Base-by-base conservation (phyloP, 805 yeast genomes). In the Starmerella apis region DNA sequence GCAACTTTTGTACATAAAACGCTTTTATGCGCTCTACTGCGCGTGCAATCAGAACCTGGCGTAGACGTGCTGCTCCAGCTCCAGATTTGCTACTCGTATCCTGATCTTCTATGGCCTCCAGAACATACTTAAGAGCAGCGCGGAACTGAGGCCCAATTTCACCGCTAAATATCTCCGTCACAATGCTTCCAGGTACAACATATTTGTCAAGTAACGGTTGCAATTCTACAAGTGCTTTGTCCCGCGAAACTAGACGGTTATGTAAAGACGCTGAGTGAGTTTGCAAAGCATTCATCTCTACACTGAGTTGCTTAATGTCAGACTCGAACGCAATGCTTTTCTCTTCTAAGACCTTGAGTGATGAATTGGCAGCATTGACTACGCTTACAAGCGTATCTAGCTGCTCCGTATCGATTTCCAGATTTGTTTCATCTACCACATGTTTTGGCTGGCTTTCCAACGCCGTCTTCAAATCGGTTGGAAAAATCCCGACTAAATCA, bases 141-240 rank as follows among this genome's bases (percentile, higher is more conserved):
- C 67, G 80, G 95, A 95, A 87, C 9, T 65, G 61, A 5, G 61
- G 65, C 52, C 74, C 71, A 10, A 88, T 68, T 10, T 76, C 77
- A 19, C 78, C 87, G 36, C 69, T 69, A 2, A 78, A 59, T 1
- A 90, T 70, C 6, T 80, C 75, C 49, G 69, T 67, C 6, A 84
- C 76, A 2, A 83, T 70, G 1, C 75, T 75, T 0, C 95, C 92
- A 0, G 96, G 84, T 7, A 88, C 76, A 52, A 83, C 69, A 31
- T 84, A 68, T 56, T 84, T 88, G 33, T 82, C 74, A 0, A 87
- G 80, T n/a, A 85, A 68, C 0, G 95, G 94, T 18, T 83, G 78
- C 50, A 87, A 73, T 46, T 71, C 71, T 8, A 65, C 63, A 50
- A 79, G 77, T 18, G 75, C 71, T 28, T 65, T 58, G 16, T 74